These are phyloP conservation scores for Aspergillus tanneri DNA, from an alignment of 2,329 filamentous ascomycete species.

Conservation along the genomic window DNA sequence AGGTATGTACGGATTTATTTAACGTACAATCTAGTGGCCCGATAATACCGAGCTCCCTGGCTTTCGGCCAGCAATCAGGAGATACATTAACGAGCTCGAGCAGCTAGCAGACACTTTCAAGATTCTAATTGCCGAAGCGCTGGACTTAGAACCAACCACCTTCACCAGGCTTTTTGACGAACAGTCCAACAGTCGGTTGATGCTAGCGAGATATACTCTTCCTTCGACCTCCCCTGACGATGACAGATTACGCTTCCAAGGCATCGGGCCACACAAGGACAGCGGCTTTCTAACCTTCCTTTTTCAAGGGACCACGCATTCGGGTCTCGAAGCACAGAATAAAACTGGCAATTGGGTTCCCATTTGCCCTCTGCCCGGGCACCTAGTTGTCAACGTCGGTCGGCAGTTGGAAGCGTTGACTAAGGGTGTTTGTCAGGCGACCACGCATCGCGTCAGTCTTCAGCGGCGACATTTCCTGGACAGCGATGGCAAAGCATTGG, in stretches of 20 bases:
- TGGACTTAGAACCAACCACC: slow-evolving; percentile 15
- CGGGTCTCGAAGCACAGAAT: slow-evolving; percentile 46
- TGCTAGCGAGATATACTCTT: slow-evolving; percentile 38
- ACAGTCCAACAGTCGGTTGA: slow-evolving; percentile 15
- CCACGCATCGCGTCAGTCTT: slow-evolving; percentile 25
- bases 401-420: slow-evolving; percentile 21
- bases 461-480: no score
- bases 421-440: slow-evolving; percentile 21
- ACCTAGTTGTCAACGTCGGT: slow-evolving; percentile 46
- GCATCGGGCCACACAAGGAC: slow-evolving; percentile 44
- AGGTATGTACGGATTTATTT: neutral
- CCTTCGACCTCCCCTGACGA: slow-evolving; percentile 18
- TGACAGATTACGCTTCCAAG: slow-evolving; percentile 34
- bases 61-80: slow-evolving; percentile 16
- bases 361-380: slow-evolving; percentile 38
- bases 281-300: slow-evolving; percentile 46
- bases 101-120: slow-evolving; percentile 13
- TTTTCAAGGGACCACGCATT: slow-evolving; percentile 37
- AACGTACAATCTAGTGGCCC: slow-evolving; percentile 14
- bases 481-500: no score
- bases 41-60: slow-evolving; percentile 9
- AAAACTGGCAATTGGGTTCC: slow-evolving; percentile 43
- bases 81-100: slow-evolving; percentile 14
- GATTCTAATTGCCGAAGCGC: slow-evolving; percentile 17
- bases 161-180: slow-evolving; percentile 18